Evolutionary conservation across 2,329 filamentous ascomycete species (phyloP), one percentile per base, ranked within the genome.

Genomic region (Colletotrichum abscissum): DNA sequence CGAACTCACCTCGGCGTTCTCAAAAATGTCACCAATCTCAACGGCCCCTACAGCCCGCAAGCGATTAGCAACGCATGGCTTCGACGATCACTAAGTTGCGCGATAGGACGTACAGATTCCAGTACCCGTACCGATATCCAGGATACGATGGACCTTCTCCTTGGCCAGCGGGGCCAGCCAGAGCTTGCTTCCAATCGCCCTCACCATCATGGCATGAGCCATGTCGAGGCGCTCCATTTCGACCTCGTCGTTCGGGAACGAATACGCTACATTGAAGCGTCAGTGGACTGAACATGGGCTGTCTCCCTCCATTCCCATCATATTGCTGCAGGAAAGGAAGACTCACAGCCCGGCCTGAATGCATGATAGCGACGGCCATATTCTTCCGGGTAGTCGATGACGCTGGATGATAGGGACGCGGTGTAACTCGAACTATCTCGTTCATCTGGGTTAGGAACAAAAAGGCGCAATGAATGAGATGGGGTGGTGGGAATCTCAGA

Each of bases 121-220:
- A 1, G 89, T 90, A 19, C 91, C 91, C 8, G 88, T 91, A 57
- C 89, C 89, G 9, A 91, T 81, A 76, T 91, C 89, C 16, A 91
- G 82, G 22, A 91, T 86, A n/a, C 82, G 82, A 1, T 59, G 22
- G 0, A 60, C 5, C 63, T 67, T 74, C 4, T 46, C 38, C 14
- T 58, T 60, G 9, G 59, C 28, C 1, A 74, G 42, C 1, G 72
- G 72, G 1, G 72, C 67, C 0, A 28, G 55, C 26, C n/a, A 63
- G 2, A 74, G 26, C 19, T 5, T 38, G 63, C 52, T 49, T 0
- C 67, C 67, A 3, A 74, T 46, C 2, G 54, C 56, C 30, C 35
- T 62, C 1, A 63, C 52, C n/a, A 52, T 67, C 46, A 74, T 52
- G 6, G 49, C 60, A 28, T 74, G 72, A 1, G 68, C 22, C 54